phyloP scores from a whole-genome alignment of 2,329 filamentous ascomycete species.

The Pseudofabraea citricarpa region DNA sequence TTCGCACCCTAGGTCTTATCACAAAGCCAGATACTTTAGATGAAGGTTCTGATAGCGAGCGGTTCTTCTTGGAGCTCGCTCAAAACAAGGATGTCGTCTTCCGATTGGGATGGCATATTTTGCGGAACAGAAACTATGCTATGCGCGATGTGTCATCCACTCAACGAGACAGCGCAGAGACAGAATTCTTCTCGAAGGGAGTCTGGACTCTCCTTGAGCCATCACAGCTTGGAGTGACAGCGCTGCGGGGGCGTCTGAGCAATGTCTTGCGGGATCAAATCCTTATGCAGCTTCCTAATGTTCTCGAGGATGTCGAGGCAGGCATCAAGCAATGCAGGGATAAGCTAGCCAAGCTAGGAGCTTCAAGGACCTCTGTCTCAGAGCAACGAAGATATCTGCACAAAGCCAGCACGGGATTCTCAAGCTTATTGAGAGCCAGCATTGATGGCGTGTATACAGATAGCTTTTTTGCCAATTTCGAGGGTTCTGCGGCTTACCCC shows the following conservation, averaged over 20 bases:
- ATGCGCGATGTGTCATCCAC: constrained; percentile 23
- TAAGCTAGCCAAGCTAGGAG: constrained; percentile 42
- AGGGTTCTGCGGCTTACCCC: constrained; percentile 27
- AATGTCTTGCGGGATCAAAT: constrained; percentile 45
- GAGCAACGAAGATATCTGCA: constrained; percentile 47
- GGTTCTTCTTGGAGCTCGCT: constrained; percentile 35
- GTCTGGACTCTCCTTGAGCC: constrained; percentile 33
- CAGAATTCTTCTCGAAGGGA: constrained; percentile 37
- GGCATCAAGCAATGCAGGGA: constrained; percentile 30
- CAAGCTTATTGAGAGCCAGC: constrained; percentile 38
- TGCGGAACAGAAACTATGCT: constrained; percentile 41
- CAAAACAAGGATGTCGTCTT: constrained; percentile 42
- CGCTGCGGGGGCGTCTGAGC: constrained; percentile 45
- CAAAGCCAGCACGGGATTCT: constrained; percentile 39
- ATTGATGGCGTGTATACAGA: constrained; percentile 47
- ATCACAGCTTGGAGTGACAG: constrained; percentile 39
- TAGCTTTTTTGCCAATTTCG: constrained; percentile 41
- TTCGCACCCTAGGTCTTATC: constrained; percentile 40
- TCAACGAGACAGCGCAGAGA: constrained; percentile 36
- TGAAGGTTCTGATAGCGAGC: constrained; percentile 35
- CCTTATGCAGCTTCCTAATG: constrained; percentile 36
- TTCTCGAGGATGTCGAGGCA: constrained; percentile 38
- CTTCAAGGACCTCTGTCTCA: constrained; percentile 35
- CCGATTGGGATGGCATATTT: constrained; percentile 47
- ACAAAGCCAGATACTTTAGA: constrained; percentile 54